Evolutionary conservation across 2,329 filamentous ascomycete species (phyloP).

Genomic region (Diaporthe longicolla): DNA sequence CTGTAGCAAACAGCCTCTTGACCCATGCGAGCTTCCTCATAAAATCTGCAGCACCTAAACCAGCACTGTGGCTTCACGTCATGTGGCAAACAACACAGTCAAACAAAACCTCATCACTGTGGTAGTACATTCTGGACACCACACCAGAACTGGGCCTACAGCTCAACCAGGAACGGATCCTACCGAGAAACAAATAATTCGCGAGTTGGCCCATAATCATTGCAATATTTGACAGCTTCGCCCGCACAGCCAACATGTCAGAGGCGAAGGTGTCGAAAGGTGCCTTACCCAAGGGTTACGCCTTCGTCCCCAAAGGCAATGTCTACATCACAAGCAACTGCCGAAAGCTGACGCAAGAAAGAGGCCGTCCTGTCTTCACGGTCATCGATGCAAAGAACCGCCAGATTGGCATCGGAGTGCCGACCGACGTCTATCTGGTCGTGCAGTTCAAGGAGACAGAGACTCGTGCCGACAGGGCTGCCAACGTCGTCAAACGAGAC

Average conservation of each 20-base stretch:
- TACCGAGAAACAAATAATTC: not conserved
- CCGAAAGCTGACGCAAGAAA: conserved; percentile 54
- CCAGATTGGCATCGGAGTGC: conserved; percentile 58
- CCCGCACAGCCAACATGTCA: not conserved
- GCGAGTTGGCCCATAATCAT: too few relatives aligned
- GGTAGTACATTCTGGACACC: not conserved
- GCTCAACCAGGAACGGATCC: not conserved
- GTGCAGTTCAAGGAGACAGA: conserved; percentile 50
- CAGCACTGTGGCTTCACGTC: not conserved
- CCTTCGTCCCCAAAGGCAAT: conserved; percentile 59
- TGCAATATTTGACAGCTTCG: not conserved
- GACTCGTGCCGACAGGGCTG: conserved; percentile 52
- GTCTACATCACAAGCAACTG: conserved; percentile 59
- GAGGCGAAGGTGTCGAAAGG: conserved; percentile 36
- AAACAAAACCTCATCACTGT: not conserved
- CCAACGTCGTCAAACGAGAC: conserved; percentile 53
- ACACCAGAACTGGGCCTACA: too few relatives aligned
- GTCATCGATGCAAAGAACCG: conserved; percentile 49
- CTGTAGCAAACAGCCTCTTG: not conserved
- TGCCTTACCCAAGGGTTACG: conserved; percentile 57
- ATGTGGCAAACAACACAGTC: not conserved
- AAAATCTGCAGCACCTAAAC: not conserved
- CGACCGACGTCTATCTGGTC: conserved; percentile 49
- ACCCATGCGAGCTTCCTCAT: too few relatives aligned
- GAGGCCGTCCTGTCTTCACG: conserved; percentile 53